phyloP scores from a whole-genome alignment of 2,329 filamentous ascomycete genomes.

The Trichoderma polysporum region DNA sequence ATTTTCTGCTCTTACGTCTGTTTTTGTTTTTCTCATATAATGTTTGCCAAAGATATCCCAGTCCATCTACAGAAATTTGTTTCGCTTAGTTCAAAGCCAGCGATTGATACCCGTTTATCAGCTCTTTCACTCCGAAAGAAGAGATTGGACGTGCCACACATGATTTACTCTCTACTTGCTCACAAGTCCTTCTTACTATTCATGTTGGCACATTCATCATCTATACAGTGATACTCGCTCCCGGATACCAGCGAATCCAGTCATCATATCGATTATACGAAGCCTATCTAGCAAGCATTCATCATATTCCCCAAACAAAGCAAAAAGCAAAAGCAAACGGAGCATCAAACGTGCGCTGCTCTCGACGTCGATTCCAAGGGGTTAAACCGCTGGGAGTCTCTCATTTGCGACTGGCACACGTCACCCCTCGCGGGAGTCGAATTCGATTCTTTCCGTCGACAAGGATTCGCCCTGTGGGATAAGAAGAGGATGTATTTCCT shows the following conservation, averaged over 20 bases:
- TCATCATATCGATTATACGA: neutral
- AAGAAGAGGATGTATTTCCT: constrained; percentile 22
- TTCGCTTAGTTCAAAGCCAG: neutral
- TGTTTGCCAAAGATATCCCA: neutral
- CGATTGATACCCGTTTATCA: neutral
- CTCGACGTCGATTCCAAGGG: neutral
- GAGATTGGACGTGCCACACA: neutral
- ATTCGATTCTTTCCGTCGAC: constrained; percentile 24
- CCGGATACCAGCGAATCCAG: neutral
- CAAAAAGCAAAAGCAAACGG: neutral
- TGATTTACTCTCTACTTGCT: neutral
- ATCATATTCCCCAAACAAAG: neutral
- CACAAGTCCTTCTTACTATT: neutral
- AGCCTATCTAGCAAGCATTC: neutral
- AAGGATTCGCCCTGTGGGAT: constrained; percentile 27
- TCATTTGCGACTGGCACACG: neutral
- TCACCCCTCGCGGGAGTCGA: neutral
- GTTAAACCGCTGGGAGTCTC: neutral
- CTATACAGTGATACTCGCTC: neutral
- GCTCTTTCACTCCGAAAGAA: neutral
- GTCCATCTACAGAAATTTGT: neutral
- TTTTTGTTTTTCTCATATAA: neutral
- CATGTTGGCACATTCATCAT: neutral
- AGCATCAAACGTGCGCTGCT: neutral
- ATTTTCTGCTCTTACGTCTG: neutral